Base-by-base conservation (phyloP, 345 rosid species). In the Gossypium anomalum region DNA sequence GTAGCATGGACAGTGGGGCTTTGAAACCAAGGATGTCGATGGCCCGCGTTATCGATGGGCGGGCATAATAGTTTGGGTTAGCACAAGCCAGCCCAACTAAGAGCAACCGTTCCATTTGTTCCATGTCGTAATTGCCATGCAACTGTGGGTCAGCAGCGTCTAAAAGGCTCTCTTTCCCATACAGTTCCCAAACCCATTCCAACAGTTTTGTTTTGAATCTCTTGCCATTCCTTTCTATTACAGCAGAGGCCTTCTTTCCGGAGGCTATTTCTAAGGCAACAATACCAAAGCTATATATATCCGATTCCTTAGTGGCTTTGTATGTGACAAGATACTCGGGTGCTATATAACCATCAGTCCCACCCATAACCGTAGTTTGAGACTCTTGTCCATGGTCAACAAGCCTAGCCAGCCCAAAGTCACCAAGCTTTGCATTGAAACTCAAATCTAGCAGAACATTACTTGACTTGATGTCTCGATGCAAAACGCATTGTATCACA, bases 401-500 rank as follows among this genome's bases (percentile, higher is more conserved):
- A 49, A 85, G 78, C 71, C 85, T 76, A 3, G 96, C 92, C 13
- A 91, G 78, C 38, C 91, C 89, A 5, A 91, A 89, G 75, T 91
- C 97, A 9, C 90, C 89, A 3, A 91, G 85, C 83, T 87, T 89
- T 65, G 77, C 92, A 25, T 81, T 84, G 77, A 86, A 89, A 38
- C 72, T 71, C 1, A 87, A 83, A 68, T 91, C 94, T 0, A 91
- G 75, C 87, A 89, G 84, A 43, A 92, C 73, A 3, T 90, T 90
- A 65, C 90, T 90, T 1, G 92, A 80, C 67, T 89, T 90, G 47
- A 92, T 83, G 61, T 87, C 90, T 41, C 92, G 65, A 10, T 89
- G 94, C 2, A 89, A 65, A 10, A 90, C 89, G 20, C 92, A 88
- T 55, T 84, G 87, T n/a, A 19, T 92, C 92, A 87, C 90, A 84